Conservation (phyloP, 1,284 basidiomycete species). For the Rhodotorula mucilaginosa region DNA sequence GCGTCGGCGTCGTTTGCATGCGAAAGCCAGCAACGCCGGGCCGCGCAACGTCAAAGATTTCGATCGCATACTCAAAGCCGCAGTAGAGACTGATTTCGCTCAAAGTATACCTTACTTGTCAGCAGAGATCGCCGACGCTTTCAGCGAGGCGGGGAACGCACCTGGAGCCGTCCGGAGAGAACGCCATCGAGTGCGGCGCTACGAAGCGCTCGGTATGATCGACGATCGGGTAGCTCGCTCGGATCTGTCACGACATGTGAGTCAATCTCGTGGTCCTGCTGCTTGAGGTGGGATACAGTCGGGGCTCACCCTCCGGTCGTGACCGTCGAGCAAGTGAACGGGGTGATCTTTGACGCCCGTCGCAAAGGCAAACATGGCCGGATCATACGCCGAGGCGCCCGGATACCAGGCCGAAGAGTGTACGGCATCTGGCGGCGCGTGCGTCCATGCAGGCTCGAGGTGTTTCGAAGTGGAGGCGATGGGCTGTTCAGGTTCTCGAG, state of each 20-base stretch:
- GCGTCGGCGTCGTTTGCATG: constrained; percentile 68
- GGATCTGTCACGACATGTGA: constrained; percentile 55
- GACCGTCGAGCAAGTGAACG: constrained; percentile 34
- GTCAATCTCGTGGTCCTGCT: not conserved
- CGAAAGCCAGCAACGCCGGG: constrained; percentile 69
- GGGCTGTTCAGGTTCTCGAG: not conserved
- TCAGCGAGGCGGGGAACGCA: constrained; percentile 47
- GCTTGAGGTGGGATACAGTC: not conserved
- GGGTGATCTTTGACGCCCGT: constrained; percentile 40
- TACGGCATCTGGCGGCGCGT: constrained; percentile 29
- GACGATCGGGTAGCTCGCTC: constrained; percentile 86
- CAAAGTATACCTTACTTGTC: not conserved
- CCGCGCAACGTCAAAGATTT: constrained; percentile 73
- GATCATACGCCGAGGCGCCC: constrained; percentile 17
- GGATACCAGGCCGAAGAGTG: constrained; percentile 40
- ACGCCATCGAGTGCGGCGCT: constrained; percentile 76
- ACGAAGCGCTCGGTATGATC: constrained; percentile 85
- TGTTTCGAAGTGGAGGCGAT: not conserved
- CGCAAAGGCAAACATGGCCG: constrained; percentile 36
- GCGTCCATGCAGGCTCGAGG: constrained; percentile 22
- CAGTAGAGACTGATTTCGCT: constrained; percentile 69
- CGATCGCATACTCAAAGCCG: constrained; percentile 83
- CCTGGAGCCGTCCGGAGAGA: constrained; percentile 68
- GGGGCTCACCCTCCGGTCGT: constrained; percentile 20
- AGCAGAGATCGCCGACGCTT: not conserved